Base-by-base conservation (phyloP, 192 early-diverging fungal genomes). In the Podila horticola region DNA sequence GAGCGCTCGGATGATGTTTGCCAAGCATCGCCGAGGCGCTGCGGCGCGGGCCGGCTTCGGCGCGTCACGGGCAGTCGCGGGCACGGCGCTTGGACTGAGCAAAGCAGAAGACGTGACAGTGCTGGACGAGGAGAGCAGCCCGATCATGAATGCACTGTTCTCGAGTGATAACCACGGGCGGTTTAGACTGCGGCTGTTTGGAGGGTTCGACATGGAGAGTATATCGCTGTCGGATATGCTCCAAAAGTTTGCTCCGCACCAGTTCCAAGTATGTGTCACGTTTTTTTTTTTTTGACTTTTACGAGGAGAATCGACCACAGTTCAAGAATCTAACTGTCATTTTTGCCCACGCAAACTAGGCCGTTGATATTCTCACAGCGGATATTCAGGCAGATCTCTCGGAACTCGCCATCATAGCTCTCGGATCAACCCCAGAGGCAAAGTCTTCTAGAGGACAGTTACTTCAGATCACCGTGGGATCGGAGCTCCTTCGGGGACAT, bases 61-160 rank as follows among this genome's bases (percentile, higher is more conserved):
- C 13, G 28, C 22, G 15, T 0, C 59, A 8, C 20, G 59, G 33
- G 12, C 52, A 4, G 51, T 52, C 19, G 52, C 52, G 1, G 52
- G 52, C 24, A 19, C 52, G 17, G 52, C 24, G n/a, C n/a, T 22
- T 24, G 58, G 24, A 24, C 31, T 34, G 17, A 58, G 11, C 13
- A 41, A 26, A 31, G 67, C 33, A 19, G 74, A 65, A 28, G 36
- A 31, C 33, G 34, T 55, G 31, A 50, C 58, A 20, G 75, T 67
- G 0, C 34, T 65, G 11, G 64, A 71, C 31, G 75, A 79, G 29
- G 75, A 79, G 30, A 71, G 69, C 8, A 63, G 68, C 30, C 64
- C 64, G 5, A 49, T 79, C 64, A 71, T 79, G 75, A 79, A 71
- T 30, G 75, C 62, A 5, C 49, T 79, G 3, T 65, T 79, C 17